Base-by-base conservation (phyloP, 805 yeast species). In the Priceomyces castillae region DNA sequence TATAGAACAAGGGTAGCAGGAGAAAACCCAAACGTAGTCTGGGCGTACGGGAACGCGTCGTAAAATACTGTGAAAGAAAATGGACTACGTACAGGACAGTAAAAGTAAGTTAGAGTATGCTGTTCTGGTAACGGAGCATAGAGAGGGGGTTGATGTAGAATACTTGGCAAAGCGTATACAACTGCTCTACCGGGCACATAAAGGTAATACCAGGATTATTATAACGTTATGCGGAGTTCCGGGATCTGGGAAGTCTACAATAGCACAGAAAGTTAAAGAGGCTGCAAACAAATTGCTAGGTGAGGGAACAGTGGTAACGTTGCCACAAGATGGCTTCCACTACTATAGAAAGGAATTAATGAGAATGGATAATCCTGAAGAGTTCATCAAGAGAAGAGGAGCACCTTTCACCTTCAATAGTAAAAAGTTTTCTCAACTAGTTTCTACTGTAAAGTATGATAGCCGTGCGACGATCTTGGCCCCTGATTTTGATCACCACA, bases 391-490 rank as follows among this genome's bases (percentile, higher is more conserved):
- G 23, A 70, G 84, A 44, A 73, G 96, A 37, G 96, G 96, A 0
- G 82, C 95, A 0, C 90, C 95, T 1, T 76, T 70, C 50, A 87
- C 96, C 0, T 90, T 89, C 64, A 90, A 89, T 54, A 76, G 83
- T 64, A 16, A 51, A 50, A 22, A 42, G 7, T 50, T 64, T 30
- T 48, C 61, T 7, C 47, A 42, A 2, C 43, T 53, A 17, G 54
- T 56, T 10, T 34, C 38, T 25, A 26, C 36, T 16, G 38, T 56
- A 15, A 43, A 42, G 15, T 36, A 44, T 35, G 30, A 16, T 26
- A 20, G 23, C 10, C 23, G 16, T 6, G 18, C 76, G 1, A 52
- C 61, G 17, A 67, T 80, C 7, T 46, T 48, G 22, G 65, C 77
- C 7, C 94, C 95, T 0, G 80, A 82, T 28, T 87, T 87, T 56